A percentile compares a stretch with the other conserved stretches of the same genome.
These are phyloP conservation scores for Mallotus nudiflorus DNA, from an alignment of 345 rosid species.

Conservation along the genomic window DNA sequence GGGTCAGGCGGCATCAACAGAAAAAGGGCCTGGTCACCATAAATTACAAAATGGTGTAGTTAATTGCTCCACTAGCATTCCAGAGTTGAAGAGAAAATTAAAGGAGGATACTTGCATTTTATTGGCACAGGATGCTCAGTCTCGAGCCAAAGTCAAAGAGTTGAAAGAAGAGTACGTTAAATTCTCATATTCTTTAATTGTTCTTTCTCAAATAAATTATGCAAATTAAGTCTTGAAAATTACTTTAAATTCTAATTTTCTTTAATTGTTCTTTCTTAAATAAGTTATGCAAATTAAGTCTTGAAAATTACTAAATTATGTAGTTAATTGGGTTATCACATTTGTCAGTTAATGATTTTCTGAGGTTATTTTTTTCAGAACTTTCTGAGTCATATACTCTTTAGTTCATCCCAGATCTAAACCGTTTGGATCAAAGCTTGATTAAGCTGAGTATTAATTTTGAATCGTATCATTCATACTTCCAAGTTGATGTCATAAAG, in stretches of 20 bases:
- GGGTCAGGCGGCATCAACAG: slow-evolving; percentile 19
- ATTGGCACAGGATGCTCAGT: slow-evolving; percentile 59
- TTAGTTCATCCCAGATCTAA: neutral
- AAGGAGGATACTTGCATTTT: slow-evolving; percentile 51
- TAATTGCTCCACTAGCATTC: slow-evolving; percentile 29
- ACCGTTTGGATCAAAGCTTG: neutral
- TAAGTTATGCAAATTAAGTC: slow-evolving; percentile 16
- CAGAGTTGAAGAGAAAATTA: slow-evolving; percentile 46
- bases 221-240: slow-evolving; percentile 5
- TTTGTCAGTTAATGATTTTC: slow-evolving; percentile 1
- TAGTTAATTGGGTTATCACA: slow-evolving; percentile 2
- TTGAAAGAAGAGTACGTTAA: slow-evolving; percentile 68
- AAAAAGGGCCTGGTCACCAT: slow-evolving; percentile 27
- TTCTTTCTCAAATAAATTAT: slow-evolving; percentile 12
- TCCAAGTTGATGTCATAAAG: neutral
- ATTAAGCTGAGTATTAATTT: neutral
- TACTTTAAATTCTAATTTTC: slow-evolving; percentile 10
- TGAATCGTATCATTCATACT: slow-evolving; percentile 8
- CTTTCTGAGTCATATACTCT: neutral
- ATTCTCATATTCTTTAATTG: slow-evolving; percentile 20
- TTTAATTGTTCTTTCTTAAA: slow-evolving; percentile 8
- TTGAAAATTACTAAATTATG: slow-evolving; percentile 2
- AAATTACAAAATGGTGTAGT: slow-evolving; percentile 36
- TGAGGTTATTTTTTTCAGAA: neutral
- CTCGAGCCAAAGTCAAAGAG: slow-evolving; percentile 56